Conservation (phyloP, 345 rosid species). For the Clausena lansium region DNA sequence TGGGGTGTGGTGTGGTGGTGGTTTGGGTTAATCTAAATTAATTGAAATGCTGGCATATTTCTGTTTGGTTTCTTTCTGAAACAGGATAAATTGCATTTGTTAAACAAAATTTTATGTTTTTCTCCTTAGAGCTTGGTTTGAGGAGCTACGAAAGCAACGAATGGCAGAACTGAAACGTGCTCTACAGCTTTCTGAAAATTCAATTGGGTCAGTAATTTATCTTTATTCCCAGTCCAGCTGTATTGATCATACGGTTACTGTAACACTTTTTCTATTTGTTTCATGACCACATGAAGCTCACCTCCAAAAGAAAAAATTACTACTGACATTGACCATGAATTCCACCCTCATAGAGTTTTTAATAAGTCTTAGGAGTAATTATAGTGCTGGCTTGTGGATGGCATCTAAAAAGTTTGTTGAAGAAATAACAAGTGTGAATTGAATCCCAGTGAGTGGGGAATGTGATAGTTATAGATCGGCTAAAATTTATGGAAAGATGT, state of each 20-base stretch:
- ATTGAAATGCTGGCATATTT: slow-evolving; percentile 1
- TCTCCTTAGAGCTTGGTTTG: slow-evolving; percentile 68
- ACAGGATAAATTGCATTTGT: background rate
- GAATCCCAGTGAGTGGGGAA: background rate
- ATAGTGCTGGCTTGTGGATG: background rate
- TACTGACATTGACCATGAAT: background rate
- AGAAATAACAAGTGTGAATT: background rate
- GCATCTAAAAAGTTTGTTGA: background rate
- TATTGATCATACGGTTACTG: slow-evolving; percentile 5
- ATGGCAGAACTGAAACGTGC: slow-evolving; percentile 72
- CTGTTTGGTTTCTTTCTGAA: background rate
- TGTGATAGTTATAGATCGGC: background rate
- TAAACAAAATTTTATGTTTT: slow-evolving; percentile 12
- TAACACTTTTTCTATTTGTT: background rate
- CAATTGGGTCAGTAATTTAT: slow-evolving; percentile 65
- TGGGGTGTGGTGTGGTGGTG: too few relatives aligned
- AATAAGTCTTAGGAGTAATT: background rate
- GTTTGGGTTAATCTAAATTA: background rate
- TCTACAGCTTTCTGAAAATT: slow-evolving; percentile 62
- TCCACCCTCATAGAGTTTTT: background rate
- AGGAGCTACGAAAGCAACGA: slow-evolving; percentile 78
- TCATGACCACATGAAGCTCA: background rate
- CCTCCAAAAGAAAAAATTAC: background rate
- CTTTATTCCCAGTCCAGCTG: background rate
- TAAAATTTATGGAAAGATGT: background rate